Evolutionary conservation across 352 stramenopile species (phyloP).

Genomic region (Globisporangium uncinulatum): DNA sequence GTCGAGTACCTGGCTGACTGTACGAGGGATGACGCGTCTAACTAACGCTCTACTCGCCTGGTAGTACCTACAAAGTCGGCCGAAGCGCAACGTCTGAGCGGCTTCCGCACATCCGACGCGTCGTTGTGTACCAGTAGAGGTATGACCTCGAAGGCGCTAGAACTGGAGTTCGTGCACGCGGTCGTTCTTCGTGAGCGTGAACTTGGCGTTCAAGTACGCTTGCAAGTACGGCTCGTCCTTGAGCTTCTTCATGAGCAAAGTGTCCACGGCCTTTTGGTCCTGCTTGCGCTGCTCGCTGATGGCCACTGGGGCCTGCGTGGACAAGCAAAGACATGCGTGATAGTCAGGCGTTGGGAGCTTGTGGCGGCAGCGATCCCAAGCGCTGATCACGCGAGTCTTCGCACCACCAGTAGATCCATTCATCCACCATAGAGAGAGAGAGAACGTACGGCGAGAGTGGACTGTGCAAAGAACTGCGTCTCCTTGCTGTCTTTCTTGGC

Average conservation of each 20-base stretch:
- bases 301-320: conserved; percentile 70
- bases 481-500: conserved; percentile 90
- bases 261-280: conserved; percentile 98
- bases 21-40: too few species aligned
- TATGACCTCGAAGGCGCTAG: conserved; percentile 45
- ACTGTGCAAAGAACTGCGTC: conserved; percentile 97
- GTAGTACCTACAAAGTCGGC: conserved; percentile 29
- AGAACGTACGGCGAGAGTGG: conserved; percentile 13
- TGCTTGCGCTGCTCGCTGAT: conserved; percentile 97
- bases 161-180: conserved; percentile 99
- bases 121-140: too few species aligned
- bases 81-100: conserved; percentile 13
- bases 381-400: conserved; percentile 56
- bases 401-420: conserved; percentile 10
- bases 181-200: conserved; percentile 97
- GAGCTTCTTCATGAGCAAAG: conserved; percentile 80
- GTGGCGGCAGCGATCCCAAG: conserved; percentile 90
- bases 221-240: conserved; percentile 93
- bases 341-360: conserved; percentile 52
- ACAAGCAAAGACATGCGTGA: conserved; percentile 7
- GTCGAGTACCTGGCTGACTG: too few species aligned
- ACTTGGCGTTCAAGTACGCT: conserved; percentile 98
- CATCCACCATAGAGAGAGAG: neutral
- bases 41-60: neutral
- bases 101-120: neutral